Percentiles rank a stretch among this genome's conserved stretches.
phyloP scores from a whole-genome alignment of 352 stramenopile genomes.

The Globisporangium yorkense region DNA sequence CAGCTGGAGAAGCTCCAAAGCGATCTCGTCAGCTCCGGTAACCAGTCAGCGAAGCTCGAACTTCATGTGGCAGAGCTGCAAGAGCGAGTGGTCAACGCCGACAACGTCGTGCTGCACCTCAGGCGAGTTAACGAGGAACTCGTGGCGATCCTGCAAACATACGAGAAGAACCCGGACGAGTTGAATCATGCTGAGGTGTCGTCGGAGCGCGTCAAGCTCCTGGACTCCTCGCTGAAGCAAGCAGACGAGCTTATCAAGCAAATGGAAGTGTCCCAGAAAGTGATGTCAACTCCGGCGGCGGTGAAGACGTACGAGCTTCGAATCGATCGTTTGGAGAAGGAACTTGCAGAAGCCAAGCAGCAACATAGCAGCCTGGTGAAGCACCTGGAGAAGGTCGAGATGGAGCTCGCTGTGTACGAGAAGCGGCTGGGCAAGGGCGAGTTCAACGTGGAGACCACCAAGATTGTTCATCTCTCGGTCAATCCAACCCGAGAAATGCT shows the following conservation, averaged over 20 bases:
- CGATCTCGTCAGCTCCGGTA: constrained; percentile 34
- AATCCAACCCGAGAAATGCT: constrained; percentile 76
- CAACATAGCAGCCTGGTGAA: constrained; percentile 44
- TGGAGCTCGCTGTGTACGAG: constrained; percentile 58
- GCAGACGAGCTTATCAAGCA: constrained; percentile 40
- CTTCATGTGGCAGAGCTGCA: constrained; percentile 38
- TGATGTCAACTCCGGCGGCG: constrained; percentile 30
- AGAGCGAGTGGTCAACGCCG: constrained; percentile 29
- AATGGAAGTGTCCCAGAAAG: constrained; percentile 29
- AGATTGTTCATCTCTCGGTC: constrained; percentile 83
- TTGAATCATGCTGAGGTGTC: constrained; percentile 18
- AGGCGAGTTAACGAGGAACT: constrained; percentile 53
- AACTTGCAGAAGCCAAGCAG: constrained; percentile 30
- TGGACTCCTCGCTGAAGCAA: constrained; percentile 46
- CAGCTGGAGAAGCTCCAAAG: constrained; percentile 46
- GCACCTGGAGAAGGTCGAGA: constrained; percentile 62
- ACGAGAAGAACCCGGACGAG: constrained; percentile 45
- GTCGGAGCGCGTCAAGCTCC: constrained; percentile 26
- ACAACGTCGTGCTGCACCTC: constrained; percentile 35
- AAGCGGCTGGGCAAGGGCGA: constrained; percentile 68
- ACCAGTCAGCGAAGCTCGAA: constrained; percentile 43
- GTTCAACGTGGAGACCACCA: constrained; percentile 78
- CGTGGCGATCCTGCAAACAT: constrained; percentile 56
- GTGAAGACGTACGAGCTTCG: constrained; percentile 42
- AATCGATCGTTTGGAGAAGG: constrained; percentile 42